phyloP scores from a whole-genome alignment of 352 stramenopile species.

The Globisporangium alternatum region DNA sequence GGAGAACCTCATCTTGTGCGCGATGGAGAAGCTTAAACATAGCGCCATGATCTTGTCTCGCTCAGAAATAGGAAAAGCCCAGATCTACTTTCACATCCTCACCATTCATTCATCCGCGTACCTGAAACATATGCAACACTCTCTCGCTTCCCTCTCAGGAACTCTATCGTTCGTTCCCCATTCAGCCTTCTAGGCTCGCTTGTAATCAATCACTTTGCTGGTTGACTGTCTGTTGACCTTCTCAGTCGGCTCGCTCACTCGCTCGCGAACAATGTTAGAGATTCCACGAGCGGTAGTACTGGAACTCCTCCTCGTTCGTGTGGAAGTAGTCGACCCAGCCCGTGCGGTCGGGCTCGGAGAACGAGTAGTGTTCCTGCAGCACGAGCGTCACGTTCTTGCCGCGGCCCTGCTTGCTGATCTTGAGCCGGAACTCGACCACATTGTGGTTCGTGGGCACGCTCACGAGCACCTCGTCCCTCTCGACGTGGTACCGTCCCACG shows the following conservation, averaged over 20 bases:
- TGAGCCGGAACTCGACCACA: slow-evolving; percentile 67
- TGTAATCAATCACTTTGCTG: background rate
- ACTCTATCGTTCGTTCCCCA: background rate
- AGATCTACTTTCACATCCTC: background rate
- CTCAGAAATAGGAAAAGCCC: background rate
- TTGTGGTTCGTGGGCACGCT: slow-evolving; percentile 67
- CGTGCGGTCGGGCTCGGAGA: slow-evolving; percentile 63
- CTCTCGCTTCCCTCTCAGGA: background rate
- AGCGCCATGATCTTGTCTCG: background rate
- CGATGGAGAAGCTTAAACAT: slow-evolving; percentile 1
- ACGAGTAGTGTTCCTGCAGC: slow-evolving; percentile 66
- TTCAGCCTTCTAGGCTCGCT: background rate
- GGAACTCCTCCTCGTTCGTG: slow-evolving; percentile 69
- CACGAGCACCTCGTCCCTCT: slow-evolving; percentile 62
- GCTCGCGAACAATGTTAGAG: slow-evolving; percentile 25
- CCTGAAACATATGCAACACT: background rate
- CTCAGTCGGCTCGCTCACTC: background rate
- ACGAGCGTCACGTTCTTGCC: slow-evolving; percentile 61
- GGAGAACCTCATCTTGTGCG: background rate
- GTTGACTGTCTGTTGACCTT: background rate
- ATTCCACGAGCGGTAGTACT: slow-evolving; percentile 70
- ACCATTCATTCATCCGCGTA: background rate
- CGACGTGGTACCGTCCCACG: slow-evolving; percentile 56
- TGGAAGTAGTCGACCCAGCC: slow-evolving; percentile 71
- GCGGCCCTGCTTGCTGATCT: slow-evolving; percentile 39